Base-by-base conservation (phyloP, 352 stramenopile species). In the Elongisporangium undulatum region DNA sequence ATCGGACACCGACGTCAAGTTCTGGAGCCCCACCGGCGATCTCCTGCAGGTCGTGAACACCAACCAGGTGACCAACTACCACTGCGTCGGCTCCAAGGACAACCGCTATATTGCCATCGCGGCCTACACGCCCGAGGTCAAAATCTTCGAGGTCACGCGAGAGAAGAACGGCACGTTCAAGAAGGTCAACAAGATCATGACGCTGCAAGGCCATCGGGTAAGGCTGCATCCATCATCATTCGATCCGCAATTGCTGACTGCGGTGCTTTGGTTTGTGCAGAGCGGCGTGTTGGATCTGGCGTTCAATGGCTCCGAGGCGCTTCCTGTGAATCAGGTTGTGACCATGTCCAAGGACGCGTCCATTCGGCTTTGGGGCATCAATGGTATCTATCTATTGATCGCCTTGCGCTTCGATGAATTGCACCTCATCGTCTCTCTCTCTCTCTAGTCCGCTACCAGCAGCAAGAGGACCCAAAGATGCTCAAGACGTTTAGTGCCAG, bases 171-270 rank as follows among this genome's bases (percentile, higher is more conserved):
- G 84, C 26, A 66, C 75, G 17, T 93, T 93, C 64, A 89, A 89
- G 63, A 91, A 91, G 51, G 76, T 79, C 5, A 81, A 89, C 69
- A 93, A 93, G 67, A 80, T 91, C 63, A 91, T 93, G 81, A 86
- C 84, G 38, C 69, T 93, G 9, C 79, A 90, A 52, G 84, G 84
- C 13, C 84, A 93, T 51, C 72, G 79, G 26, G 81, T 93, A 83
- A n/a, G 56, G 12, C 10, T 45, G 16, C 34, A 39, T 10, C 2
- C 12, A 45, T 45, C 7, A 17, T 4, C 5, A 10, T 17, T 1
- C 12, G 4, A 4, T 16, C 10, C 1, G 6, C 1, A 10, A 17
- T 17, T 45, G 34, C 34, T 45, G 34, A 45, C 34, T 45, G 34
- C 4, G 5, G 34, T 45, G 34, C 13, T 26, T 26, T 26, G 41